Evolutionary conservation across 2,329 filamentous ascomycete genomes (phyloP).

Genomic region (Pestalotiopsis sp.): DNA sequence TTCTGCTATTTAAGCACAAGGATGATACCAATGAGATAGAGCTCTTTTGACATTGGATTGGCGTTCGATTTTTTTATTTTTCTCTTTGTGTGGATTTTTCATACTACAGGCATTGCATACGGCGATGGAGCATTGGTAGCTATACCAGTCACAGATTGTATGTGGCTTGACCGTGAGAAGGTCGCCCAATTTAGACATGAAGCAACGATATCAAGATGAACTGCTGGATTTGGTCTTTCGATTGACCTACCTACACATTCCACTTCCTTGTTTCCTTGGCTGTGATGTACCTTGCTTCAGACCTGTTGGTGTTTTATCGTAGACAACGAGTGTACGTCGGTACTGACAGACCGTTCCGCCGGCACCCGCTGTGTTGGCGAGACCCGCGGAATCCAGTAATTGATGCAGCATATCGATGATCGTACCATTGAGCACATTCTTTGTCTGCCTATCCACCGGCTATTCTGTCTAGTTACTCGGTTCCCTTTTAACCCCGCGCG

Average conservation of each 20-base stretch:
- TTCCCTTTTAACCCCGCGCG: too few relatives aligned
- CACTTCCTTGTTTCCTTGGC: not conserved
- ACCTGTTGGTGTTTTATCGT: too few relatives aligned
- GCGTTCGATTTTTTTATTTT: not conserved
- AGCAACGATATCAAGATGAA: slow-evolving; percentile 5
- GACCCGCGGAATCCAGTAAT: too few relatives aligned
- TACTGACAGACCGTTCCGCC: too few relatives aligned
- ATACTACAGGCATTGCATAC: not conserved
- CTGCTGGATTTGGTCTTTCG: not conserved
- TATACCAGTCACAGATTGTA: not conserved
- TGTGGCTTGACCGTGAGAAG: not conserved
- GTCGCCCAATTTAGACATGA: slow-evolving; percentile 1
- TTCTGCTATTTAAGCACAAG: not conserved
- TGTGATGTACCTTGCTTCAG: not conserved
- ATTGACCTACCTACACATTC: not conserved
- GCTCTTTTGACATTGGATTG: not conserved
- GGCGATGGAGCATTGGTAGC: not conserved
- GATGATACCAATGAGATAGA: slow-evolving; percentile 6
- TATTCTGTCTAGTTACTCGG: too few relatives aligned
- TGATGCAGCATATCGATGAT: not conserved
- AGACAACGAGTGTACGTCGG: too few relatives aligned
- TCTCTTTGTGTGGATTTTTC: not conserved
- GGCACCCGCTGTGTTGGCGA: not conserved
- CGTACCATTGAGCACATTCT: not conserved
- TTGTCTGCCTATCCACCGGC: too few relatives aligned